A percentile compares a stretch with the other conserved stretches of the same genome.
Conservation (phyloP, 164 flowering plant species). For the Nelumbo lutea region DNA sequence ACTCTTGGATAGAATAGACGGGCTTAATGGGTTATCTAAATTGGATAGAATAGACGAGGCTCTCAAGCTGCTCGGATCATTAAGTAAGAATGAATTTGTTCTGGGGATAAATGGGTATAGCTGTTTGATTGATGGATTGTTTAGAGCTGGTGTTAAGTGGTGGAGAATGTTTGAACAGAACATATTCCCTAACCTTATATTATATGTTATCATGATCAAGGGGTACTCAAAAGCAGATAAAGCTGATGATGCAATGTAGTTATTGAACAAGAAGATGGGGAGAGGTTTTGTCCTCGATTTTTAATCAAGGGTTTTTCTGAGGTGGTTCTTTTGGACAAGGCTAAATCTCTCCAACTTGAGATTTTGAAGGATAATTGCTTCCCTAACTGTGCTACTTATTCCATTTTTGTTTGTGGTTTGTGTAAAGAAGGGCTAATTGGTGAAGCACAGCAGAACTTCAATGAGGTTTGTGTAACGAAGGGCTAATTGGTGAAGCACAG, state of each 20-base stretch:
- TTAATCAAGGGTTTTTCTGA: constrained; percentile 79
- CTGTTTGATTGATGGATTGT: constrained; percentile 69
- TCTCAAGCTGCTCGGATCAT: constrained; percentile 30
- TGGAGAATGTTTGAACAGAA: constrained; percentile 30
- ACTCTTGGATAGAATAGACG: constrained; percentile 43
- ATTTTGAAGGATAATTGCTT: constrained; percentile 44
- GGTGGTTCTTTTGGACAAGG: constrained; percentile 50
- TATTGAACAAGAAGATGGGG: no score
- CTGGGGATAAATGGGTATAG: constrained; percentile 47
- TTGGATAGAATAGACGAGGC: constrained; percentile 60
- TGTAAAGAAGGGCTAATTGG: constrained; percentile 62
- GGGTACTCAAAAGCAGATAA: constrained; percentile 27
- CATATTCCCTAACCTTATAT: constrained; percentile 51
- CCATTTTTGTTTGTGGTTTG: constrained; percentile 73
- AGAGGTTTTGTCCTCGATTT: constrained; percentile 46
- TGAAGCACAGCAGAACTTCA: constrained; percentile 48
- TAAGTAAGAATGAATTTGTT: constrained; percentile 44
- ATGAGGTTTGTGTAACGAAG: constrained; percentile 19
- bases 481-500: constrained; percentile 58
- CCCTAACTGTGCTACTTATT: constrained; percentile 58
- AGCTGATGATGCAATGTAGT: no score
- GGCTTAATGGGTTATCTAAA: constrained; percentile 71
- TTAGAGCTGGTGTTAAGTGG: constrained; percentile 43
- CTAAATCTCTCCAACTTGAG: constrained; percentile 59
- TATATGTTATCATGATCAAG: constrained; percentile 67